Base-by-base conservation (phyloP, 2,329 filamentous ascomycete genomes). In the Nemania sp. region DNA sequence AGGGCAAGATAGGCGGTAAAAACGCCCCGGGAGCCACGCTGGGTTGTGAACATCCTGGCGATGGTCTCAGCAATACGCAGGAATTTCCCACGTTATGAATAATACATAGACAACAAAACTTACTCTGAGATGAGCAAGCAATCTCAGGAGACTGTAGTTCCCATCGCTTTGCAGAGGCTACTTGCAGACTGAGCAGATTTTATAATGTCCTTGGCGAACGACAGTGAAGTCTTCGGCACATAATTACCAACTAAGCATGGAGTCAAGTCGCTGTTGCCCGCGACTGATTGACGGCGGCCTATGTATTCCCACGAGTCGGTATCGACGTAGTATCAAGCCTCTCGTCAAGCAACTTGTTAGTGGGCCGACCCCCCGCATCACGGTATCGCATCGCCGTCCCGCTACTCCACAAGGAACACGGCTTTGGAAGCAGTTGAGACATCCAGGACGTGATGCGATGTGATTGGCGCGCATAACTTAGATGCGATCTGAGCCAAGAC, bases 271-370 rank as follows among this genome's bases (percentile, higher is more conserved):
- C 20, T 17, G 11, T 25, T 35, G 12, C 15, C 32, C 35, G 39
- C 25, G 13, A 12, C n/a, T 15, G 32, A 34, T 35, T 18, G 55
- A n/a, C 43, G 39, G 18, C 45, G 55, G 55, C 5, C 32, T 15
- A 35, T 12, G 7, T 62, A 57, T 50, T 50, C 37, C 59, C 59
- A 62, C 59, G 54, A 58, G 59, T 62, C 45, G 50, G 55, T 47
- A 43, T 40, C 40, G 7, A 50, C 21, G 40, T 25, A 11, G 25
- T 3, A 18, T 34, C 17, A 17, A 32, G 7, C 10, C 1, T 15
- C n/a, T n/a, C 11, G n/a, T 55, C 34, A 18, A 40, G 25, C 29
- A 40, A 56, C 25, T 18, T 1, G 21, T 48, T 51, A 43, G 48
- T 37, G 15, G 49, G 34, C 2, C n/a, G 50, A 39, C n/a, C 25